A percentile compares a stretch with the other conserved stretches of the same genome.
Evolutionary conservation across 2,329 filamentous ascomycete species (phyloP).

Genomic region (Fusarium oligoseptatum): DNA sequence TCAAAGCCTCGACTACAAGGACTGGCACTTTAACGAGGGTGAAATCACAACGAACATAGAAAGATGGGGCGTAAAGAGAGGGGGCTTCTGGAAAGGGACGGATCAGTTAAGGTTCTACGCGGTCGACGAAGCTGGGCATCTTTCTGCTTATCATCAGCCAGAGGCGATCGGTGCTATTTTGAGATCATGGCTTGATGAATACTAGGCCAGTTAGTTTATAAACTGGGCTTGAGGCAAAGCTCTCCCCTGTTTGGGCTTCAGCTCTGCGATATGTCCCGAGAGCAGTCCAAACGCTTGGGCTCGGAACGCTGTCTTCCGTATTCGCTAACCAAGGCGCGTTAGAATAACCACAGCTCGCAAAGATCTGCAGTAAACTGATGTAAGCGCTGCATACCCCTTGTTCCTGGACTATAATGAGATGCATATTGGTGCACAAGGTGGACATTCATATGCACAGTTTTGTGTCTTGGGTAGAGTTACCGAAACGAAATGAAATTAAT

Average conservation of each 20-base stretch:
- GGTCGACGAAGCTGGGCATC: slow-evolving; percentile 30
- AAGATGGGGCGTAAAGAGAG: background rate
- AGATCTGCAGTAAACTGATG: background rate
- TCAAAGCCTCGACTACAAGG: background rate
- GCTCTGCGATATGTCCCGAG: background rate
- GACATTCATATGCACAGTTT: background rate
- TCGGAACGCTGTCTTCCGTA: background rate
- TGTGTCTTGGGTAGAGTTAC: background rate
- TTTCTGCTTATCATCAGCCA: background rate
- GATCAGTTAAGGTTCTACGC: slow-evolving; percentile 24
- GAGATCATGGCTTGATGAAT: background rate
- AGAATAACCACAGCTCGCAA: background rate
- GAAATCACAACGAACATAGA: slow-evolving; percentile 1
- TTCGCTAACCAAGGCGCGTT: background rate
- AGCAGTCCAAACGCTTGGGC: background rate
- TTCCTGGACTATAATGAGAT: background rate
- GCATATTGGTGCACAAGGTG: background rate
- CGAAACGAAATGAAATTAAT: background rate
- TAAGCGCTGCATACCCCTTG: background rate
- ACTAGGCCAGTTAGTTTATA: background rate
- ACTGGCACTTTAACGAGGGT: slow-evolving; percentile 6
- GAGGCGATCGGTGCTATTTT: background rate
- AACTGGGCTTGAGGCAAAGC: background rate
- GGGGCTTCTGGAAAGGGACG: slow-evolving; percentile 30
- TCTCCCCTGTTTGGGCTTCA: background rate